phyloP scores from a whole-genome alignment of 2,329 filamentous ascomycete species.

The Aspergillus candidus region DNA sequence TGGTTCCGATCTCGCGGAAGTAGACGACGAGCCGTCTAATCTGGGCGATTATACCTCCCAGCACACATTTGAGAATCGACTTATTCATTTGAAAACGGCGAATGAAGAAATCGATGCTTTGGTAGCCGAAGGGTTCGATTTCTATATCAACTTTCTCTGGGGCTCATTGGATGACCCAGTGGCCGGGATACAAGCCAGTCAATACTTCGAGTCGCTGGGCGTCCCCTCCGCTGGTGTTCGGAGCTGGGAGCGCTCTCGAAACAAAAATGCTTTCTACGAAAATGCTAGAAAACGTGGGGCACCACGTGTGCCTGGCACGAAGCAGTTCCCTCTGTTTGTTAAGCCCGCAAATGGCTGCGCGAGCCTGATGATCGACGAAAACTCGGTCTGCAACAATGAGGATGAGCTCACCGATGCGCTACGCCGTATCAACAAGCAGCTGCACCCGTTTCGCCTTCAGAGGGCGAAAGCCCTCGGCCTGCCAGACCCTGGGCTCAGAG shows the following conservation, averaged over 20 bases:
- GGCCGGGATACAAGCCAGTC: slow-evolving; percentile 16
- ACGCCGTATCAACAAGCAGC: slow-evolving; percentile 6
- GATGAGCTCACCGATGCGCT: slow-evolving; percentile 8
- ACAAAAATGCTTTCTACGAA: slow-evolving; percentile 18
- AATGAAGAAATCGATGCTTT: slow-evolving; percentile 16
- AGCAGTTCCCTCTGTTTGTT: slow-evolving; percentile 15
- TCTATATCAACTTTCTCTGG: slow-evolving; percentile 23
- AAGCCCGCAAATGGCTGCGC: slow-evolving; percentile 17
- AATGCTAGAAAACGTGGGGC: slow-evolving; percentile 9
- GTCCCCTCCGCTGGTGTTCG: slow-evolving; percentile 14
- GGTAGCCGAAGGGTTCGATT: slow-evolving; percentile 15
- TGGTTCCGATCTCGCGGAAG: not conserved
- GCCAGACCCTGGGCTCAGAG: no score
- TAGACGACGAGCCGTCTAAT: not conserved
- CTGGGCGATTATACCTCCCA: slow-evolving; percentile 12
- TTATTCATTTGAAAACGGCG: slow-evolving; percentile 16
- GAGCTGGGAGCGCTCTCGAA: slow-evolving; percentile 12
- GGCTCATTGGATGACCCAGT: slow-evolving; percentile 18
- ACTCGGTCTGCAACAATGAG: slow-evolving; percentile 15
- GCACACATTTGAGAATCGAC: slow-evolving; percentile 15
- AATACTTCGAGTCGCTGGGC: slow-evolving; percentile 17
- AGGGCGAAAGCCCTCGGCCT: no score
- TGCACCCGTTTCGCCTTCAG: not conserved
- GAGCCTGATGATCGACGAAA: slow-evolving; percentile 14
- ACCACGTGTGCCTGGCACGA: slow-evolving; percentile 14